These are phyloP conservation scores for Hylodesmum podocarpum DNA, from an alignment of 306 rosid genomes.

Conservation along the genomic window DNA sequence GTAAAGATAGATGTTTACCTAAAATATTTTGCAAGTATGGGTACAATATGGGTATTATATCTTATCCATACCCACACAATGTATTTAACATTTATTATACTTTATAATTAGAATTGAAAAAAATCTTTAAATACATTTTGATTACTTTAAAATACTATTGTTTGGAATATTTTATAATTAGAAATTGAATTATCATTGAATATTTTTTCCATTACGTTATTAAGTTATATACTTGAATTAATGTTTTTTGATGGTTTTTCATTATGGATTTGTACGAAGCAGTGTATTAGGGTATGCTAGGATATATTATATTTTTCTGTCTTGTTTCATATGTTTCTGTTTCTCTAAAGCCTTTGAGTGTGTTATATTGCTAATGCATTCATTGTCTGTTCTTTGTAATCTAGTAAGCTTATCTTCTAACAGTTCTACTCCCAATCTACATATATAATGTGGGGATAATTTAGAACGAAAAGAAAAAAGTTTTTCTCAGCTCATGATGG, in stretches of 20 bases:
- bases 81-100: background rate
- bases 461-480: background rate
- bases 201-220: background rate
- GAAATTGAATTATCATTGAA: background rate
- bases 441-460: background rate
- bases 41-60: background rate
- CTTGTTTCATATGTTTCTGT: background rate
- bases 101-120: background rate
- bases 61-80: background rate
- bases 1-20: background rate
- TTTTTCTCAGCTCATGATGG: background rate
- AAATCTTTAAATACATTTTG: background rate
- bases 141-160: background rate
- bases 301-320: background rate
- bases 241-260: background rate
- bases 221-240: background rate
- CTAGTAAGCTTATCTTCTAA: background rate
- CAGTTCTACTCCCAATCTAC: background rate
- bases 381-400: background rate
- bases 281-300: background rate
- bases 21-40: background rate
- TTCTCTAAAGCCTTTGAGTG: background rate
- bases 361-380: background rate
- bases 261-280: background rate
- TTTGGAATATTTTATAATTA: background rate